These are phyloP conservation scores for Silene conica DNA, from an alignment of 148 eudicot species.

Conservation along the genomic window DNA sequence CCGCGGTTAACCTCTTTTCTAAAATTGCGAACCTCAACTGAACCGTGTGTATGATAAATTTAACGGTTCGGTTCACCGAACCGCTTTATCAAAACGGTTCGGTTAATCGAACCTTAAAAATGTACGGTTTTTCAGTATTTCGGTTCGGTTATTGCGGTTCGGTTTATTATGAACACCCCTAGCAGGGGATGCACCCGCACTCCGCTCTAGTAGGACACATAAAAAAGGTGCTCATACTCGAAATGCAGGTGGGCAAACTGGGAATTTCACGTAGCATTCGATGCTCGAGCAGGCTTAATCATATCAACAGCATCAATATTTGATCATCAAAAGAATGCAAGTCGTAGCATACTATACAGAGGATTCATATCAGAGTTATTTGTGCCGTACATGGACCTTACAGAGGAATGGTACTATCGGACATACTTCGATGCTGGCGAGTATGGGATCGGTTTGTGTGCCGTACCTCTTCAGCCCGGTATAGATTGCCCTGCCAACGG, in stretches of 20 bases:
- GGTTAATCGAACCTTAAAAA: no score
- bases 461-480: constrained; percentile 35
- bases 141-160: no score
- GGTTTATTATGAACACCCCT: no score
- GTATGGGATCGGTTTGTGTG: constrained; percentile 39
- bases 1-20: no score
- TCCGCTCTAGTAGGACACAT: no score
- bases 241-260: constrained; percentile 51
- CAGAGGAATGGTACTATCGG: constrained; percentile 52
- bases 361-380: constrained; percentile 49
- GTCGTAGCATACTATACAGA: constrained; percentile 35
- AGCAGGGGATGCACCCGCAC: no score
- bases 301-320: constrained; percentile 47
- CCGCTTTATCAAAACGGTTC: no score
- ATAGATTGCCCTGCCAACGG: constrained; percentile 49
- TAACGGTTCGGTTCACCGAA: no score
- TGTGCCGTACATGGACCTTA: constrained; percentile 59
- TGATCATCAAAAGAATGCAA: constrained; percentile 28
- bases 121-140: no score
- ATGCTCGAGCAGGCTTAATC: constrained; percentile 41
- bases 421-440: constrained; percentile 54
- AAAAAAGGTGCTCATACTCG: no score
- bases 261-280: constrained; percentile 48
- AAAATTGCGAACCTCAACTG: no score
- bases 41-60: no score